Percentiles rank a stretch among this genome's conserved stretches.
These are phyloP conservation scores for Triticum monococcum DNA, from an alignment of 176 grass and related monocot species.

Conservation along the genomic window DNA sequence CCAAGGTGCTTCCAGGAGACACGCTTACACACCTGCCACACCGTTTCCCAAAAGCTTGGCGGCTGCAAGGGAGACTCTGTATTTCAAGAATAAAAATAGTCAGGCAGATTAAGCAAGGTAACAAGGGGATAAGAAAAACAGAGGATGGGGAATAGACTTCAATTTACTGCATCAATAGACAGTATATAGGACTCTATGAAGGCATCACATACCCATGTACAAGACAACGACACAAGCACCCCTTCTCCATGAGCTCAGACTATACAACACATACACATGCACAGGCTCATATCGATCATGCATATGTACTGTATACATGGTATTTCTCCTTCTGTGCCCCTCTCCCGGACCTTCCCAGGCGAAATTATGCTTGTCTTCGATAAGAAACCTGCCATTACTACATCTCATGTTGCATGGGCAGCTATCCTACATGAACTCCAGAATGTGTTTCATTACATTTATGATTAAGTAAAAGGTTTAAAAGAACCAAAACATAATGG, in stretches of 20 bases:
- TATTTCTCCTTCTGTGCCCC: neutral
- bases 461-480: no score
- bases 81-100: neutral
- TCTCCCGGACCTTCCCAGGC: neutral
- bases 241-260: neutral
- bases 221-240: neutral
- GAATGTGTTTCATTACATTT: no score
- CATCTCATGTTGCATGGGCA: no score
- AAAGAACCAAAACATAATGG: no score
- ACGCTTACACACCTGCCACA: neutral
- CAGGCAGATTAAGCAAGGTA: neutral
- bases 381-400: neutral
- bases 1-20: neutral
- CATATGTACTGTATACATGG: neutral
- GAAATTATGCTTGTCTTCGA: neutral
- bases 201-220: neutral
- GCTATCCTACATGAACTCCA: no score
- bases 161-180: no score
- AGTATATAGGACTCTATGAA: neutral
- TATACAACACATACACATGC: neutral
- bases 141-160: no score
- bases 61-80: neutral
- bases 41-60: neutral
- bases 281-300: neutral
- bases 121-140: neutral